Base-by-base conservation (phyloP, 176 grass and related monocot genomes). In the Olyra latifolia region DNA sequence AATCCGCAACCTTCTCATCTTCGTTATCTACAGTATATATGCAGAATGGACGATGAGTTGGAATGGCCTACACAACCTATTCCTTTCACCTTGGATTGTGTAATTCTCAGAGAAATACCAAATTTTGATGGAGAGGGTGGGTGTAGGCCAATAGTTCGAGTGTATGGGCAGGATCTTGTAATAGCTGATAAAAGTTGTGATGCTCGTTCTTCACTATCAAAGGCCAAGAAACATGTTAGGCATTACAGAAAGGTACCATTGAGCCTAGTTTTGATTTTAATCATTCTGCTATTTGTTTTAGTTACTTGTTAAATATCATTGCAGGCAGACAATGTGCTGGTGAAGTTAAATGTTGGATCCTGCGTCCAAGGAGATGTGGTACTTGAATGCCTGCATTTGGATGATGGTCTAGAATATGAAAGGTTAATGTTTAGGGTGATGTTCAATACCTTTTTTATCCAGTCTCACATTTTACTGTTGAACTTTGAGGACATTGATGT, bases 401-500 rank as follows among this genome's bases (percentile, higher is more conserved):
- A 89, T 74, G 79, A 88, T 77, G 79, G 71, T 75, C 59, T 67
- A n/a, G 74, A 86, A 65, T 78, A 76, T 46, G 90, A 91, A 82
- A 78, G 72, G 58, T 75, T 98, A 25, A 93, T 98, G 86, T 98
- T 98, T 72, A 88, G 95, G 57, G 80, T 95, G 50, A 98, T 91
- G 92, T 98, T 98, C 90, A 98, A 95, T 66, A 98, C 90, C 38
- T 82, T 79, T 68, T 98, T 98, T 74, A 89, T 95, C 59, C 92
- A 89, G 52, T 98, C 92, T 87, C 92, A 95, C 66, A 91, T 98
- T 83, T 89, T 98, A 65, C 11, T 72, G 23, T 83, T 98, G 52
- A 91, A 72, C 55, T 83, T 95, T 83, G 90, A 98, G 68, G 88
- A 98, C 61, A 87, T 98, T 2, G 95, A 98, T 71, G 28, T 86